Evolutionary conservation across 1,139 yeast genomes (phyloP).

Genomic region (Candida buenavistaensis): DNA sequence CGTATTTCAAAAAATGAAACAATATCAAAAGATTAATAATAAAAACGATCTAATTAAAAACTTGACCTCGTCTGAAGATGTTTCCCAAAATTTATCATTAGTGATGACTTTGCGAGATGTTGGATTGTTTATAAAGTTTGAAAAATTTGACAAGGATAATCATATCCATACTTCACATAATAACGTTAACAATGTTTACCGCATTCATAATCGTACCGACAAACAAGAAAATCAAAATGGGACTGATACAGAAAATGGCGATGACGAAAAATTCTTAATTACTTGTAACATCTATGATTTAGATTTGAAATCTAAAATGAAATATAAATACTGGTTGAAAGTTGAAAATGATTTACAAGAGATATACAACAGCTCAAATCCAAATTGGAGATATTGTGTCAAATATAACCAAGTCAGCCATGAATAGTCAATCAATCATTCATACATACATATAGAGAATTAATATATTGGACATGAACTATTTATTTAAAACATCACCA

Average conservation of each 20-base stretch:
- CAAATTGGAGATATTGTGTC: constrained; percentile 38
- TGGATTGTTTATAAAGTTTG: constrained; percentile 48
- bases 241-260: background rate
- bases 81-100: constrained; percentile 42
- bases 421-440: background rate
- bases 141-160: constrained; percentile 30
- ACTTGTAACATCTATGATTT: constrained; percentile 46
- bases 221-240: background rate
- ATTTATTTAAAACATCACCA: too few relatives aligned
- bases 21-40: constrained; percentile 36
- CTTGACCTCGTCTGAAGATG: constrained; percentile 40
- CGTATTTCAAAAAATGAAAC: constrained; percentile 39
- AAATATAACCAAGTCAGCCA: constrained; percentile 6
- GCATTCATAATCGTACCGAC: constrained; percentile 18
- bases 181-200: constrained; percentile 32
- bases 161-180: constrained; percentile 36
- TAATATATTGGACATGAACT: too few relatives aligned
- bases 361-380: constrained; percentile 37
- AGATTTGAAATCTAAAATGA: constrained; percentile 42
- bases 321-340: constrained; percentile 44
- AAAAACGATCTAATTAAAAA: constrained; percentile 36
- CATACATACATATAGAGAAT: too few relatives aligned
- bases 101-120: constrained; percentile 60
- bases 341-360: constrained; percentile 35
- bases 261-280: constrained; percentile 24